Evolutionary conservation across 129 eudicot species (phyloP), one percentile per base, ranked within the genome.

Genomic region (Saussurea involucrata): DNA sequence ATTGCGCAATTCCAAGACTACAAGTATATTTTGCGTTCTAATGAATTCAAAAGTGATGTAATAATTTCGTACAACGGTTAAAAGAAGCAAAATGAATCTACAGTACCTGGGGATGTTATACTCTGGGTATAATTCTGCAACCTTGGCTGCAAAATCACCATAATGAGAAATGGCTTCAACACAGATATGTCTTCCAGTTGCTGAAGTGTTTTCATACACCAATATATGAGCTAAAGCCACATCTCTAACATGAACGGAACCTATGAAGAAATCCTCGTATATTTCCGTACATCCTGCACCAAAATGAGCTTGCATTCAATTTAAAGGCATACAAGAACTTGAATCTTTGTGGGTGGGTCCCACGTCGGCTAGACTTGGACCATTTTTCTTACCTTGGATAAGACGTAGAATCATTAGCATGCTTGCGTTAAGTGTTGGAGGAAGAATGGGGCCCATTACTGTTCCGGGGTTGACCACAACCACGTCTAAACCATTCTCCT

Each of bases 401-500:
- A 94, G 98, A 68, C 89, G 93, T 61, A 86, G 97, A 71, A 89
- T 12, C 92, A 87, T 83, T 13, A 72, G 74, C 98, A 95, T 91
- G 94, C 98, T 95, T 21, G 92, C 96, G 73, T 89, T 91, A 29
- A 91, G 75, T 0, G 85, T 83, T 46, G 98, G 98, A 58, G 97
- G 97, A 63, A 95, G 71, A 70, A 87, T 74, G 20, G 98, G 97
- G 15, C 98, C 98, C 96, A 91, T 81, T 27, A 89, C 96, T 64
- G 93, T 86, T 72, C 97, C 97, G 64, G 98, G 98, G 79, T 95
- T 91, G 55, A 95, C 97, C 77, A 91, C 94, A 36, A 89, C 98
- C 53, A 95, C 68, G 57, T 89, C 94, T 80, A 95, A 63, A 55
- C 81, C 89, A 63, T 95, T 89, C 68, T 91, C 97, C 81, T 91